Base-by-base conservation (phyloP, 1,284 basidiomycete species). In the Moesziomyces sp. region DNA sequence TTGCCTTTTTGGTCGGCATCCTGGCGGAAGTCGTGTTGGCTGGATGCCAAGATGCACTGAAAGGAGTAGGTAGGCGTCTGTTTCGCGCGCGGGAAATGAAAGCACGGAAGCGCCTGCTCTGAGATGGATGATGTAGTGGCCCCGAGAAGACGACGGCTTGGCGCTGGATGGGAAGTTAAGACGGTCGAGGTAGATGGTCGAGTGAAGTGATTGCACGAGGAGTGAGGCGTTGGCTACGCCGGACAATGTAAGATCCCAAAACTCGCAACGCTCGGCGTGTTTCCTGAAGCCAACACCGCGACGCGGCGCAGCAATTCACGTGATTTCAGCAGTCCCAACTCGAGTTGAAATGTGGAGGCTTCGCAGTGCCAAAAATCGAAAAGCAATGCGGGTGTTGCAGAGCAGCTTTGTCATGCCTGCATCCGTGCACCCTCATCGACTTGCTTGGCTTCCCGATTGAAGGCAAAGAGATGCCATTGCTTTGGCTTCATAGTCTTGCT, bases 1-100 rank as follows among this genome's bases (percentile, higher is more conserved):
- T 58, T 2, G 65, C 51, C 49, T 74, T 74, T 34, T 69, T 69
- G 54, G 48, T 55, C 28, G 71, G 65, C 71, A 74, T 74, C 45
- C 23, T 40, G 45, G 9, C 23, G 30, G 14, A 34, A 46, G 48
- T 24, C 23, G 26, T 28, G 45, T 23, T 59, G 26, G 21, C 11
- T 14, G 38, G 30, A 10, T 34, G 30, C 30, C 13, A 10, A n/a
- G 19, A 19, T 13, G 42, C 21, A 34, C 34, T 19, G 46, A 21
- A 30, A 46, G 34, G 24, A 28, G 34, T 26, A 40, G 34, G 45
- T 23, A 9, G 2, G 21, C 21, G 35, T 35, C 9, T 35, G 35
- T 11, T 35, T 16, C 35, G 14, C 14, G 21, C 21, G 21, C 21
- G 21, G 21, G 21, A 21, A 21, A 21, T 1, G 21, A 35, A 35